Evolutionary conservation across 2,329 filamentous ascomycete genomes (phyloP).

Genomic region (Hymenoscyphus fructigenus): DNA sequence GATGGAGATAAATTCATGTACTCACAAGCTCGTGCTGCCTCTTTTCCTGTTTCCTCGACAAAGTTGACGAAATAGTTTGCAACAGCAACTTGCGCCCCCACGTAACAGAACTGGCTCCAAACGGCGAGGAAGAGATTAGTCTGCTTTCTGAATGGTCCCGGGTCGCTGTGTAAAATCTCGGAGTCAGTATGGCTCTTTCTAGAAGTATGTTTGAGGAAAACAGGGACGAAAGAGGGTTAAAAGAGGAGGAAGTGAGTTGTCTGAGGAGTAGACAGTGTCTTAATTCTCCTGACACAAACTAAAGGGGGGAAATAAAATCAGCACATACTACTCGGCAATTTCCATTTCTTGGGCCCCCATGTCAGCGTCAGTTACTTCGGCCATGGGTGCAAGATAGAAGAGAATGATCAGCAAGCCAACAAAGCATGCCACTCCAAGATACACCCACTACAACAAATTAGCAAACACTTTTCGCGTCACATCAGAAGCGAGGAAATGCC

Average conservation of each 20-base stretch:
- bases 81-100: slow-evolving; percentile 67
- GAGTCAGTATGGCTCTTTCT: too few relatives aligned
- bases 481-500: too few relatives aligned
- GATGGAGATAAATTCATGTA: not conserved
- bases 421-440: slow-evolving; percentile 70
- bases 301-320: too few relatives aligned
- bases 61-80: slow-evolving; percentile 74
- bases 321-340: slow-evolving; percentile 39
- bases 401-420: slow-evolving; percentile 66
- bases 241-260: too few relatives aligned
- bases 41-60: slow-evolving; percentile 55
- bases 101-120: slow-evolving; percentile 77
- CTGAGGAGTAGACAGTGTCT: too few relatives aligned
- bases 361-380: slow-evolving; percentile 71
- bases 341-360: slow-evolving; percentile 61
- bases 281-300: too few relatives aligned
- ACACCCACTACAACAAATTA: slow-evolving; percentile 59
- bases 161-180: too few relatives aligned
- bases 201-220: too few relatives aligned
- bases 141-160: slow-evolving; percentile 67
- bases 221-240: too few relatives aligned
- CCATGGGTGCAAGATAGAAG: slow-evolving; percentile 60
- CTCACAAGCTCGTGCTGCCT: slow-evolving; percentile 38
- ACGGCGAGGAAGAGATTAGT: slow-evolving; percentile 75
- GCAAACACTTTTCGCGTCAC: too few relatives aligned